Conservation (phyloP, 2,329 filamentous ascomycete species). For the Colletotrichum graminicola region DNA sequence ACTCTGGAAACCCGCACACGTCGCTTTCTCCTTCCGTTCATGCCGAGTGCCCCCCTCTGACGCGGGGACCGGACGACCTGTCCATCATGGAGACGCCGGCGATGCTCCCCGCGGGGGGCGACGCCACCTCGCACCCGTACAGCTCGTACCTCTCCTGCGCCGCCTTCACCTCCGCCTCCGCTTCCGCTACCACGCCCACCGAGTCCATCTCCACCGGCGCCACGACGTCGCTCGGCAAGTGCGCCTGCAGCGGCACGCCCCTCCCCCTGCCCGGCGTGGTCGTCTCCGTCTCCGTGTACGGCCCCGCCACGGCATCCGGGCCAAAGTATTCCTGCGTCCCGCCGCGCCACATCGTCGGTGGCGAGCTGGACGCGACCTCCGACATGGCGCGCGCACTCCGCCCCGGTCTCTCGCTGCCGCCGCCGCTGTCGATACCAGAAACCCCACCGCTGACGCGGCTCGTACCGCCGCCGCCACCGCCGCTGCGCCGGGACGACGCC, state of each 20-base stretch:
- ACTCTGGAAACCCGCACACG: neutral
- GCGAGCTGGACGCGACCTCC: constrained; percentile 48
- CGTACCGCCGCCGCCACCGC: constrained; percentile 23
- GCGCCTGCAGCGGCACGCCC: constrained; percentile 59
- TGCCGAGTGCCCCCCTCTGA: neutral
- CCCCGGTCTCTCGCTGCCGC: constrained; percentile 40
- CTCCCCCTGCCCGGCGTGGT: constrained; percentile 50
- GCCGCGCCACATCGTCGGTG: constrained; percentile 48
- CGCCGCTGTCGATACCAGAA: constrained; percentile 39
- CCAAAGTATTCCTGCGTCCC: constrained; percentile 59
- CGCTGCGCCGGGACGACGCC: constrained; percentile 16
- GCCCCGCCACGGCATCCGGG: constrained; percentile 58
- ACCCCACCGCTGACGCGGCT: constrained; percentile 10
- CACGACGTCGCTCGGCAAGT: constrained; percentile 63
- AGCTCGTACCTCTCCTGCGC: constrained; percentile 58
- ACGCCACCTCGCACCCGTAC: constrained; percentile 53
- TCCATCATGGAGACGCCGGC: constrained; percentile 29
- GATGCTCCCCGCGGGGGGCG: constrained; percentile 37
- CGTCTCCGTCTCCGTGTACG: constrained; percentile 56
- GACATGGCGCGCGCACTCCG: constrained; percentile 47
- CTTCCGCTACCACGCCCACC: constrained; percentile 18
- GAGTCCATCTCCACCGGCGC: constrained; percentile 68
- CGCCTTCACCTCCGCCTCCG: constrained; percentile 44
- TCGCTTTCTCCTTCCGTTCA: neutral
- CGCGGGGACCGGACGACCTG: constrained; percentile 27